Conservation (phyloP, 2,329 filamentous ascomycete species). For the Trichoderma semiorbis region DNA sequence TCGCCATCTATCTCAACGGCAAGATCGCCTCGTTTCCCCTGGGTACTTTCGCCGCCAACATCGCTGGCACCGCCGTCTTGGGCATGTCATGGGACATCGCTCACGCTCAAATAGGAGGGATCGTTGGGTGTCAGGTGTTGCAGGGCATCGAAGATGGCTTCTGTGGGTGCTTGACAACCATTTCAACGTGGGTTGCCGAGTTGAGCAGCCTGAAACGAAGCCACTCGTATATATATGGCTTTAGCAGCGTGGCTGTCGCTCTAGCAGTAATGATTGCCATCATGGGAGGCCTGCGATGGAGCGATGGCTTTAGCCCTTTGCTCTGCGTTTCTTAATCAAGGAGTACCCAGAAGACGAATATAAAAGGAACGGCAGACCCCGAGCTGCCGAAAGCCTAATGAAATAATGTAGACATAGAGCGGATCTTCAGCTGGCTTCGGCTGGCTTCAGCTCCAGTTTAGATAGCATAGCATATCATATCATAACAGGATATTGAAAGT, state of each 20-base stretch:
- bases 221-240: slow-evolving; percentile 66
- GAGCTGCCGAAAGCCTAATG: not conserved
- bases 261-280: slow-evolving; percentile 62
- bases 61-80: slow-evolving; percentile 70
- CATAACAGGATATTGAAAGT: not conserved
- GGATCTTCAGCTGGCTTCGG: not conserved
- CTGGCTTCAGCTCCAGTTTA: not conserved
- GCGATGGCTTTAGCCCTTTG: slow-evolving; percentile 48
- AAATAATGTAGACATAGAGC: not conserved
- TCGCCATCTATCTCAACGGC: slow-evolving; percentile 67
- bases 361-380: not conserved
- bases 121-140: slow-evolving; percentile 64
- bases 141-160: slow-evolving; percentile 66
- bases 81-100: slow-evolving; percentile 78
- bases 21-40: slow-evolving; percentile 67
- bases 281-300: slow-evolving; percentile 76
- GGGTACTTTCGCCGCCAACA: slow-evolving; percentile 81
- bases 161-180: slow-evolving; percentile 63
- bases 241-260: slow-evolving; percentile 55
- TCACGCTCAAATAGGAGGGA: slow-evolving; percentile 56
- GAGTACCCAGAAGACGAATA: not conserved
- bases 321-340: slow-evolving; percentile 30
- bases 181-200: slow-evolving; percentile 66
- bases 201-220: slow-evolving; percentile 49
- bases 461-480: not conserved